Evolutionary conservation across 176 grass and related monocot genomes (phyloP).

Genomic region (Aegilops speltoides): DNA sequence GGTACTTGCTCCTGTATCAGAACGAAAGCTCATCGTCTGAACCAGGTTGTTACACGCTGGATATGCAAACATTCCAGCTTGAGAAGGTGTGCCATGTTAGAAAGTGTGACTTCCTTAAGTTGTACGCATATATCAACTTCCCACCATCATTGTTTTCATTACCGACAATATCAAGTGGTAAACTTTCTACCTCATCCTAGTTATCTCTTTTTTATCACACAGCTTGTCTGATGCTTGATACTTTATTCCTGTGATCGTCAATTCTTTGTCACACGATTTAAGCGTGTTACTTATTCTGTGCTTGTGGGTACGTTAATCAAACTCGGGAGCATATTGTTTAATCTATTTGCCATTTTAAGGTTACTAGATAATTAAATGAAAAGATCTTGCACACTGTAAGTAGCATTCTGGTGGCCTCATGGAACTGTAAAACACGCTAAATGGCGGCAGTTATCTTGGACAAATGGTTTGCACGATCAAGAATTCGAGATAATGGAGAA

Average conservation of each 20-base stretch:
- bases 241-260: neutral
- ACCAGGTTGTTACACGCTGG: neutral
- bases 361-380: too few species aligned
- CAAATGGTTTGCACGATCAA: too few species aligned
- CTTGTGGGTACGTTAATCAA: too few species aligned
- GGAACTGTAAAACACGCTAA: too few species aligned
- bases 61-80: neutral
- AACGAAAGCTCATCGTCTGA: accelerated
- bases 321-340: too few species aligned
- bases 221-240: neutral
- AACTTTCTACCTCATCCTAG: neutral
- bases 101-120: neutral
- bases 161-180: neutral
- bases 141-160: neutral
- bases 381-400: too few species aligned
- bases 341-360: too few species aligned
- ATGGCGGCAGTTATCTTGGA: too few species aligned
- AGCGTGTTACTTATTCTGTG: neutral
- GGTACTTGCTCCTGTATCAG: neutral
- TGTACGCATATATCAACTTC: neutral
- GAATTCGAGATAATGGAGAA: too few species aligned
- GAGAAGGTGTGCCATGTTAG: neutral
- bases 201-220: neutral
- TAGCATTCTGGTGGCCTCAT: too few species aligned
- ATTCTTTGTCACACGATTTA: neutral